Base-by-base conservation (phyloP, 352 stramenopile species). In the Peronospora destructor region DNA sequence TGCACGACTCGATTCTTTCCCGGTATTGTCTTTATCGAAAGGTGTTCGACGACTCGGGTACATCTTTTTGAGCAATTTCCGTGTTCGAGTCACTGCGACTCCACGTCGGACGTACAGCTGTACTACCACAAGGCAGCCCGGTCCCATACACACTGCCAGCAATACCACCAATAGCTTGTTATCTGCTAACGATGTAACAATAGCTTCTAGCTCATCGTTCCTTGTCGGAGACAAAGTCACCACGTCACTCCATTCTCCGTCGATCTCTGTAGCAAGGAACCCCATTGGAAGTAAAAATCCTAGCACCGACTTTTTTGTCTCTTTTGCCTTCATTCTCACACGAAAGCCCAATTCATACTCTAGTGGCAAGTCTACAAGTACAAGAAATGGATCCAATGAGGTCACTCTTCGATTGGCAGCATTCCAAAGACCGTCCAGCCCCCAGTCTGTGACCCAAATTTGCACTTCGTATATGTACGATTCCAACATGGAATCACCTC, bases 361-460 rank as follows among this genome's bases (percentile, higher is more conserved):
- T 12, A 59, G 43, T 14, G 77, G 74, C 23, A 88, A 61, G 36
- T 83, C 61, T 11, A 53, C 23, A 12, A 85, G 50, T 19, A 88
- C 68, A 1, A 81, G 47, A 48, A 88, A 85, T 7, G 74, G 72
- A 21, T 88, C 74, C 1, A 16, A 33, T 2, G 74, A 75, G 1
- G 23, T 39, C n/a, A 88, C 36, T 14, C 57, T 50, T 44, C 59
- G 68, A 56, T 87, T 87, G 1, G 72, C 68, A 26, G 59, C 52
- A 49, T 85, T 68, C 72, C 70, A 85, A n/a, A 86, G 61, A 6
- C 55, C 59, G 45, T 86, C 72, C 5, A 88, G 60, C 1, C 70
- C 68, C 74, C 74, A 88, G 21, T 64, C 66, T 2, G 69, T 68
- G 14, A 88, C 74, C 77, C 77, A 88, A 26, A 83, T 51, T 57